Percentiles rank a stretch among this genome's conserved stretches.
Evolutionary conservation across 2,329 filamentous ascomycete genomes (phyloP).

Genomic region (Triangularia setosa): DNA sequence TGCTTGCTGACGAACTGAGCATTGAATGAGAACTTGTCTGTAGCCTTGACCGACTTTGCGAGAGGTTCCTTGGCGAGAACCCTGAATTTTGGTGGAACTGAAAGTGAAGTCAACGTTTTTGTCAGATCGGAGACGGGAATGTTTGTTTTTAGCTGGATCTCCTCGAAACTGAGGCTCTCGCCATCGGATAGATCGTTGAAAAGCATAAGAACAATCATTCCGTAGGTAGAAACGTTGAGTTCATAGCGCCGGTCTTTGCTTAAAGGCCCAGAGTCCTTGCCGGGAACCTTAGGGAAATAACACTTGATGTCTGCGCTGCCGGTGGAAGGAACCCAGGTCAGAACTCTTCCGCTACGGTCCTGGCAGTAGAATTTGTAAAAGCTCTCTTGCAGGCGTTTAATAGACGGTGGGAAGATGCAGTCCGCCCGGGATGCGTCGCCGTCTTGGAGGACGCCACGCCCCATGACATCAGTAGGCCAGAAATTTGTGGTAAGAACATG

Average conservation of each 20-base stretch:
- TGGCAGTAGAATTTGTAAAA: constrained; percentile 87
- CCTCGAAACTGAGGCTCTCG: constrained; percentile 58
- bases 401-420: constrained; percentile 71
- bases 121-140: constrained; percentile 72
- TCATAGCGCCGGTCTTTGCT: constrained; percentile 74
- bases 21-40: constrained; percentile 81
- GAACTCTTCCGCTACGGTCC: constrained; percentile 80
- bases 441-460: constrained; percentile 49
- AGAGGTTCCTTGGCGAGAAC: constrained; percentile 77
- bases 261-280: constrained; percentile 60
- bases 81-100: constrained; percentile 77
- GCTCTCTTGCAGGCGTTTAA: constrained; percentile 72
- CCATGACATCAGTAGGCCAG: constrained; percentile 91
- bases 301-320: constrained; percentile 86
- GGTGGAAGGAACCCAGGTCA: constrained; percentile 71
- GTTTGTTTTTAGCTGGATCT: constrained; percentile 78
- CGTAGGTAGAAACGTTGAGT: constrained; percentile 86
- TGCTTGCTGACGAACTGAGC: constrained; percentile 75
- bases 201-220: constrained; percentile 81
- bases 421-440: constrained; percentile 38
- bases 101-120: constrained; percentile 75
- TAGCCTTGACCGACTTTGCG: constrained; percentile 70
- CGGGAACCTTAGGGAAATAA: constrained; percentile 66
- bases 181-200: constrained; percentile 72
- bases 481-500: constrained; percentile 88